Percentiles rank a stretch among this genome's conserved stretches.
Evolutionary conservation across 140 eudicot species (phyloP).

Genomic region (Flaveria floridana): DNA sequence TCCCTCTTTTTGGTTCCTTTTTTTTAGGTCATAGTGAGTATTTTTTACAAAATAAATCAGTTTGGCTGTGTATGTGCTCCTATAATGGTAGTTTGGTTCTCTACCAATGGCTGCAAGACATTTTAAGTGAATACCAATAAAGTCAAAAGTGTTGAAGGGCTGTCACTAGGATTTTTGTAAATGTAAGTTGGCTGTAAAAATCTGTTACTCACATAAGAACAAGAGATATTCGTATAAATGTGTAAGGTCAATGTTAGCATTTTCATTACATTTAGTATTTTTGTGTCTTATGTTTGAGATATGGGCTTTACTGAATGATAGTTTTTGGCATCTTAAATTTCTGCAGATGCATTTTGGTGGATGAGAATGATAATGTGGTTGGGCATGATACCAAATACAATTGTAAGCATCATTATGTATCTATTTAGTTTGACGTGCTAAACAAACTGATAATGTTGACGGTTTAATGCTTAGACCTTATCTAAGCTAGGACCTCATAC

Average conservation of each 20-base stretch:
- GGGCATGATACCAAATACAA: slow-evolving; percentile 96
- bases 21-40: not conserved
- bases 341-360: slow-evolving; percentile 95
- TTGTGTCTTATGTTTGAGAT: not conserved
- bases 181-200: not conserved
- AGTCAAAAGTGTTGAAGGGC: not conserved
- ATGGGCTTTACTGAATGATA: not conserved
- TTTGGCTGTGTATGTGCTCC: not conserved
- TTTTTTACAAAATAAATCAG: too few species aligned
- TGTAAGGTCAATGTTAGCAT: slow-evolving; percentile 5
- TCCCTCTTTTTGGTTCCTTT: not conserved
- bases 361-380: slow-evolving; percentile 74
- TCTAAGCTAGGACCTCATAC: not conserved
- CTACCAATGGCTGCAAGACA: not conserved
- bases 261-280: not conserved
- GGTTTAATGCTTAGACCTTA: not conserved
- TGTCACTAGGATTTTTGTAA: not conserved
- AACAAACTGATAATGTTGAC: slow-evolving; percentile 13
- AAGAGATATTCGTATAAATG: not conserved
- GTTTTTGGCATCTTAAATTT: slow-evolving; percentile 20
- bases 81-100: not conserved
- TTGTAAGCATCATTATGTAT: slow-evolving; percentile 48
- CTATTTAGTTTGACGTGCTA: not conserved
- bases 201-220: not conserved
- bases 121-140: not conserved